phyloP scores from a whole-genome alignment of 352 stramenopile species.

The Aphanomyces astaci region DNA sequence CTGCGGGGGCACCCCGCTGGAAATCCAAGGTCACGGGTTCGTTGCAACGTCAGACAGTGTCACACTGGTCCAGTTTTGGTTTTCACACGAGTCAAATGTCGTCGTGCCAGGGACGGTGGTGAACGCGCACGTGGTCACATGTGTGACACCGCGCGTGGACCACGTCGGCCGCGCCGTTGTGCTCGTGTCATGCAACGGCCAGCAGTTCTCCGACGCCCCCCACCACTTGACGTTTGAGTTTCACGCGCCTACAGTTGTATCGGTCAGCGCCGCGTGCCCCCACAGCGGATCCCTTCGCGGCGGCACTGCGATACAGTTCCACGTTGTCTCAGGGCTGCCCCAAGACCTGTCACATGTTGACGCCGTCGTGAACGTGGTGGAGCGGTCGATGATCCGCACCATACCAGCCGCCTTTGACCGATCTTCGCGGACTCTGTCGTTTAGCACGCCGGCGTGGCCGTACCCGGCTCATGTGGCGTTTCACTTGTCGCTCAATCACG shows the following conservation, averaged over 20 bases:
- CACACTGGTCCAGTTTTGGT: conserved; percentile 15
- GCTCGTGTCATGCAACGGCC: conserved; percentile 19
- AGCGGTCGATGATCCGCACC: neutral
- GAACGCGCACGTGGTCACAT: no score
- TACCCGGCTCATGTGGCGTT: neutral
- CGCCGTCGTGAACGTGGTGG: conserved; percentile 7
- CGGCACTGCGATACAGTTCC: conserved; percentile 12
- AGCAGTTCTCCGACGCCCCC: conserved; percentile 16
- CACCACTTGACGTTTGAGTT: conserved; percentile 3
- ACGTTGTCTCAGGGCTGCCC: conserved; percentile 2
- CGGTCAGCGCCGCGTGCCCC: neutral
- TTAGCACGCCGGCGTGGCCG: conserved; percentile 6
- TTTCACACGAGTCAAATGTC: neutral
- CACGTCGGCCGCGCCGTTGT: conserved; percentile 3
- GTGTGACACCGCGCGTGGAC: neutral
- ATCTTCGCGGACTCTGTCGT: neutral
- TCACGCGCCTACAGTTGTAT: neutral
- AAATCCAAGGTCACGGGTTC: conserved; percentile 10
- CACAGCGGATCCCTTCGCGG: conserved; percentile 8
- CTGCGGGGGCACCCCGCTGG: conserved; percentile 1
- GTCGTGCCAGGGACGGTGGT: neutral
- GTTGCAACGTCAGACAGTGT: neutral
- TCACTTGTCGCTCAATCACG: conserved; percentile 11
- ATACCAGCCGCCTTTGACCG: neutral
- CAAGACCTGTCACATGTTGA: neutral